Evolutionary conservation across 345 rosid species (phyloP), one percentile per base, ranked within the genome.

Genomic region (Nephelium lappaceum): DNA sequence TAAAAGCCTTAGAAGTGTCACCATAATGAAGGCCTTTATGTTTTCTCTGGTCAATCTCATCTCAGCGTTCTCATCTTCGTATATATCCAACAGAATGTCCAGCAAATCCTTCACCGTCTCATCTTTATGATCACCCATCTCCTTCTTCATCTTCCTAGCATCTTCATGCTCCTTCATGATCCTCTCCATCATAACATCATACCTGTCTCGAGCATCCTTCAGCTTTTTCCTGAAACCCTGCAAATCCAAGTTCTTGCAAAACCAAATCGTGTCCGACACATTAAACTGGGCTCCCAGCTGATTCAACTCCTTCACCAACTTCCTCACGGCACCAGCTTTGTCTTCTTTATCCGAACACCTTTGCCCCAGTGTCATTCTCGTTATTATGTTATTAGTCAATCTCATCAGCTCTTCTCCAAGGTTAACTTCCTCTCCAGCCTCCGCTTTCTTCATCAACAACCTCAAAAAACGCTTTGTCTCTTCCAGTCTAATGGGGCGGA

Each of bases 21-120:
- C 98, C 94, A 90, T 85, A 69, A 92, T 79, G 83, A 94, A 90
- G 72, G 91, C 97, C 78, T 94, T 91, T 11, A 91, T 83, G 75
- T 94, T 91, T 76, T 88, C 92, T 85, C 90, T 88, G 69, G 89
- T 90, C 72, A 94, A 71, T 69, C 83, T 88, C 51, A 81, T 87
- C 86, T 89, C 95, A 7, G 90, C 81, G 43, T 80, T 84, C 75
- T 90, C 85, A 77, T 94, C 94, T 86, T 90, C 92, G 47, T 87
- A 85, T 69, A 91, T 84, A 38, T 90, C 90, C 4, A 94, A 83
- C 82, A 94, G 80, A 74, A 91, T 78, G 74, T 91, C 94, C 11
- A 92, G 87, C 78, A 92, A 63, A 77, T 89, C 91, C 81, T 82
- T 89, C 60, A 60, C 79, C 5, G 25, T 51, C 19, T 74, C 81